phyloP scores from a whole-genome alignment of 2,329 filamentous ascomycete species.

The Ophiostoma perfectum region DNA sequence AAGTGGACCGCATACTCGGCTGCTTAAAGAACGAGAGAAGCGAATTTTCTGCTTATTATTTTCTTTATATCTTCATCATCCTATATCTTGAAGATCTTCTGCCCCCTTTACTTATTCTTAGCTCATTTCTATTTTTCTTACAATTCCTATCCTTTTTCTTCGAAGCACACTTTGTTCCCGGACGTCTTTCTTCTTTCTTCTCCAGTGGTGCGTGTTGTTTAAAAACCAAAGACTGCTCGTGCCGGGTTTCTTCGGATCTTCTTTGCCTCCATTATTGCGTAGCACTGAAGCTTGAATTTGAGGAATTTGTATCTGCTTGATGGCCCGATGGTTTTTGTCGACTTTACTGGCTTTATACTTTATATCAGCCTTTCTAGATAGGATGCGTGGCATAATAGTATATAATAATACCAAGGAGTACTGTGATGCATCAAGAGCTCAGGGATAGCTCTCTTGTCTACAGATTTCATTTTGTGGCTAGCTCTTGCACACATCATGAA shows the following conservation, averaged over 20 bases:
- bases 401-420: no score
- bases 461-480: neutral
- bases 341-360: no score
- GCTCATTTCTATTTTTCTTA: neutral
- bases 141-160: neutral
- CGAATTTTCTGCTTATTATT: neutral
- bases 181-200: neutral
- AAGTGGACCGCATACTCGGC: neutral
- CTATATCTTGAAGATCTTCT: neutral
- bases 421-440: no score
- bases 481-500: neutral
- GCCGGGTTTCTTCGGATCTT: no score
- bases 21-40: neutral
- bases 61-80: neutral
- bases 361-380: no score
- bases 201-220: neutral
- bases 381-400: no score
- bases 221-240: no score
- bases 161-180: neutral
- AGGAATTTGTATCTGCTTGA: no score
- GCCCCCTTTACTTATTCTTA: conserved; percentile 9
- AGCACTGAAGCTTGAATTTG: no score
- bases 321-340: no score
- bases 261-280: no score
- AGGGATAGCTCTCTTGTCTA: no score